Conservation (phyloP, 1,139 yeast genomes). For the Suhomyces coccinellae region DNA sequence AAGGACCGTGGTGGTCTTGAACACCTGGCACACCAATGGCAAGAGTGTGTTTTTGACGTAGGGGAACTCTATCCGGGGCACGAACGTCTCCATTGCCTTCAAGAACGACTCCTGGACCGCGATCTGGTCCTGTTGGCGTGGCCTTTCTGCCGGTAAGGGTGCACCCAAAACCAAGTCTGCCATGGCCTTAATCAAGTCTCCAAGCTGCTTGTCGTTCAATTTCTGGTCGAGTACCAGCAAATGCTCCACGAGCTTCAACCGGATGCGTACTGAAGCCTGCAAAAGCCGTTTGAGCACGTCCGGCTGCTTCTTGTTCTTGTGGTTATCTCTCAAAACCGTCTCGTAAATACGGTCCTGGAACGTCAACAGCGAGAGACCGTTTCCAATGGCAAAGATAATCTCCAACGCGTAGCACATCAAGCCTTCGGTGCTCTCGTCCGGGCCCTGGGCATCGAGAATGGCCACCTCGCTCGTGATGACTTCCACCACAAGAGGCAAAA, state of each 20-base stretch:
- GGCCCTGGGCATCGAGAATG: conserved; percentile 18
- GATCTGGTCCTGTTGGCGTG: conserved; percentile 34
- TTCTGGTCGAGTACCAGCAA: conserved; percentile 53
- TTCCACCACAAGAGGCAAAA: conserved; percentile 67
- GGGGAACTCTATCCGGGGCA: conserved; percentile 64
- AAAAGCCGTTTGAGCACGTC: conserved; percentile 42
- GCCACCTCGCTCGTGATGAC: conserved; percentile 38
- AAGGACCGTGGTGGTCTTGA: conserved; percentile 79
- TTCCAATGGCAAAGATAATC: conserved; percentile 65
- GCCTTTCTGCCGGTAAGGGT: conserved; percentile 25
- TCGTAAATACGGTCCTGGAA: conserved; percentile 69
- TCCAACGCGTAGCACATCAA: conserved; percentile 56
- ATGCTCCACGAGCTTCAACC: conserved; percentile 54
- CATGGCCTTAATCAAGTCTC: conserved; percentile 35
- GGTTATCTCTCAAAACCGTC: conserved; percentile 30
- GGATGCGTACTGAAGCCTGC: conserved; percentile 34
- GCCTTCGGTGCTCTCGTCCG: conserved; percentile 23
- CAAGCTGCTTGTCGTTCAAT: conserved; percentile 48
- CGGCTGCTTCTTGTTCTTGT: conserved; percentile 34
- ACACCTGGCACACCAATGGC: conserved; percentile 70
- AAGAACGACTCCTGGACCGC: conserved; percentile 60
- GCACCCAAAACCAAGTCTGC: conserved; percentile 31
- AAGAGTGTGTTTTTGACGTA: conserved; percentile 70
- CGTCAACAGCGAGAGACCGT: conserved; percentile 67
- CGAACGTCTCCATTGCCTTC: conserved; percentile 41